Base-by-base conservation (phyloP, 129 eudicot genomes). In the Flaveria ramosissima region DNA sequence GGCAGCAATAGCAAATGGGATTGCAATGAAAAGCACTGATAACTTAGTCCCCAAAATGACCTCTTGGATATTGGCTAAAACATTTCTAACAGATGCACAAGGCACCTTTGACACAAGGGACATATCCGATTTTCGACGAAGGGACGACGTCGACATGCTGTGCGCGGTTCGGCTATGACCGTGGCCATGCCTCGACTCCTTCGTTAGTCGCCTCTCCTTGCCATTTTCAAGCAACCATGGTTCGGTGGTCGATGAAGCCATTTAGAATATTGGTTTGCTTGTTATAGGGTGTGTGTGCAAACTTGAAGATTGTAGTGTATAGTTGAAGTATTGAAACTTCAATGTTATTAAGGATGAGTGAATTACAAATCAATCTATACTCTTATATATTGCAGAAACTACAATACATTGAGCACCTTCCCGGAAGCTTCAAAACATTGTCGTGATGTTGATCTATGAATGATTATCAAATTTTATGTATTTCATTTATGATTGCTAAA, bases 21-120 rank as follows among this genome's bases (percentile, higher is more conserved):
- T 82, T 12, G 97, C 96, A 3, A 89, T 67, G 14, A 93, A 88
- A 62, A 93, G 89, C 32, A 88, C 47, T 0, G 90, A 27, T 63
- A 93, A 89, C 77, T 90, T 93, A 0, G 98, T 93, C 24, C 98
- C 98, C 78, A 93, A 46, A 80, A 93, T 71, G 65, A 93, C 93
- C 83, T 87, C 92, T 36, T 93, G 98, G 2, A 93, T 65, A 83
- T 93, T 93, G 50, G 83, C 84, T 19, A 88, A 68, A 15, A 87
- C 47, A 2, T 13, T 50, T 63, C 88, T 76, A 17, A 85, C 20
- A 26, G 50, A 14, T 2, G 68, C 64, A 66, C 77, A 79, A 1
- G 77, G 89, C 39, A 88, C 84, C 63, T 75, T 84, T 1, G 88
- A 78, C 4, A 90, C 79, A 4, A 85, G 83, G 66, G 93, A 6